phyloP scores from a whole-genome alignment of 1,284 basidiomycete species.

The Ustilago trichophora region DNA sequence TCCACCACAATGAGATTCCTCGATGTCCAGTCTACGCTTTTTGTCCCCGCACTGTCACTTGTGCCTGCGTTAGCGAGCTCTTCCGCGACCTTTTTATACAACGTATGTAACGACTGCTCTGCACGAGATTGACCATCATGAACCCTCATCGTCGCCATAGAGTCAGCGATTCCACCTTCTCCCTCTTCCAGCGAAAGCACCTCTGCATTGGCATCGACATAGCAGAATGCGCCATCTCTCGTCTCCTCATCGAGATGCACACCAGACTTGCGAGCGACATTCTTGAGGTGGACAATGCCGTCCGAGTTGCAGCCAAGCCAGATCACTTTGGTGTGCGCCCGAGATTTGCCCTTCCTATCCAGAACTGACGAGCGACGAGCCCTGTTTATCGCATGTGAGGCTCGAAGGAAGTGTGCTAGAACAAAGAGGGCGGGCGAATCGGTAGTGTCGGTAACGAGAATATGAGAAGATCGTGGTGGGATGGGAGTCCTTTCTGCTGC shows the following conservation, averaged over 20 bases:
- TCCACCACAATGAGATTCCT: conserved; percentile 33
- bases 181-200: too few species aligned
- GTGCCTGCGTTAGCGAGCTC: conserved; percentile 1
- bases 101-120: not conserved
- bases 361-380: not conserved
- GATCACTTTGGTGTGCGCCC: conserved; percentile 27
- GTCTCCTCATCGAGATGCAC: conserved; percentile 38
- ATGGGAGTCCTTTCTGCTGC: conserved; percentile 19
- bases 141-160: not conserved
- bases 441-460: conserved; percentile 51
- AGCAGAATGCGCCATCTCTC: conserved; percentile 20
- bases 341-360: conserved; percentile 12
- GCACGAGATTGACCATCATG: not conserved
- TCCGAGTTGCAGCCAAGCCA: conserved; percentile 46
- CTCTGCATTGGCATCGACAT: conserved; percentile 25
- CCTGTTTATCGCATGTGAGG: conserved; percentile 23
- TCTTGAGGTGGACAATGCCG: conserved; percentile 36
- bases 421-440: conserved; percentile 48
- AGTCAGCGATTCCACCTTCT: not conserved
- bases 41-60: not conserved
- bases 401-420: conserved; percentile 38
- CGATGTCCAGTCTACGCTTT: conserved; percentile 12
- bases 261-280: conserved; percentile 37
- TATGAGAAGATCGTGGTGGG: conserved; percentile 42
- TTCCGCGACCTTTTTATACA: conserved; percentile 8